Conservation (phyloP, 129 eudicot species). For the Scalesia atractyloides region DNA sequence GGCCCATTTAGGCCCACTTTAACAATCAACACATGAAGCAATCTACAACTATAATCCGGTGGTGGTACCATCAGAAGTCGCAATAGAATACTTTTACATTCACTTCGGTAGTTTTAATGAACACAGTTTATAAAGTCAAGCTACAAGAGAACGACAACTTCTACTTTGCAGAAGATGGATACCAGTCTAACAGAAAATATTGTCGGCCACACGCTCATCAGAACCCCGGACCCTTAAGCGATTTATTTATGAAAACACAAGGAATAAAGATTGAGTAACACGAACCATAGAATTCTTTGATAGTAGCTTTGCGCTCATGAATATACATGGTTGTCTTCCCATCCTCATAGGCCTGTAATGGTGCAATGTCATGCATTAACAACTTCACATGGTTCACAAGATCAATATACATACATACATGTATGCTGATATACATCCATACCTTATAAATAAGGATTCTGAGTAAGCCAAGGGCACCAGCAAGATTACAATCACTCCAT, state of each 20-base stretch:
- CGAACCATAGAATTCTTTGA: slow-evolving; percentile 73
- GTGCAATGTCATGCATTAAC: slow-evolving; percentile 16
- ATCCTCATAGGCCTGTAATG: slow-evolving; percentile 64
- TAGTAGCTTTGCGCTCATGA: slow-evolving; percentile 73
- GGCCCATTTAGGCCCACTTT: neutral
- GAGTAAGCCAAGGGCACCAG: slow-evolving; percentile 87
- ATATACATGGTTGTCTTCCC: slow-evolving; percentile 74
- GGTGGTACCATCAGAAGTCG: neutral
- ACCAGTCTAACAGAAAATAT: too few species aligned
- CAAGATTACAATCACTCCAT: slow-evolving; percentile 86
- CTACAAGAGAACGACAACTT: too few species aligned
- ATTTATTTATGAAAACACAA: slow-evolving; percentile 1
- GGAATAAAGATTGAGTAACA: neutral
- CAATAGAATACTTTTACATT: neutral
- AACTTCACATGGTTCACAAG: slow-evolving; percentile 1
- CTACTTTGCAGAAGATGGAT: too few species aligned
- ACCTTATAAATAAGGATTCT: slow-evolving; percentile 80
- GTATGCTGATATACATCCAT: slow-evolving; percentile 17
- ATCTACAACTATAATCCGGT: neutral
- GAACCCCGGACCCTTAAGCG: too few species aligned
- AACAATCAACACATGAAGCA: neutral
- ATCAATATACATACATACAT: neutral
- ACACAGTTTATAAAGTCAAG: too few species aligned
- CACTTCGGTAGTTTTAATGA: neutral
- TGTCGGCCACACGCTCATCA: neutral